phyloP scores from a whole-genome alignment of 192 early-diverging fungal species.

The Backusella tarrabulga region DNA sequence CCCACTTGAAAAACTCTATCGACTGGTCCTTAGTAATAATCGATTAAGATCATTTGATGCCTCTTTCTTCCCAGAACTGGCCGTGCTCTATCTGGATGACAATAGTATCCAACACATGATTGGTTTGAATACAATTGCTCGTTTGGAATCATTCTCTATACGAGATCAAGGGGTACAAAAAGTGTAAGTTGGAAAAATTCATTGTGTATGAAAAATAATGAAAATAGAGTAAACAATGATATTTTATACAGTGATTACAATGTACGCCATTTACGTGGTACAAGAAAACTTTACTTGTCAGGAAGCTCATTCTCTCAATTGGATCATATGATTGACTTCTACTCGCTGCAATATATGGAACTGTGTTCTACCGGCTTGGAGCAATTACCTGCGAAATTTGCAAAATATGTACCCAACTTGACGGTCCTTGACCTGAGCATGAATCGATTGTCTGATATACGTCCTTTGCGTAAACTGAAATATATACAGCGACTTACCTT shows the following conservation, averaged over 20 bases:
- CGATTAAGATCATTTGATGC: constrained; percentile 39
- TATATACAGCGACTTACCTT: constrained; percentile 41
- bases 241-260: constrained; percentile 16
- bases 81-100: constrained; percentile 44
- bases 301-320: constrained; percentile 37
- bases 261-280: constrained; percentile 14
- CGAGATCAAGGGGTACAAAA: constrained; percentile 47
- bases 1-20: constrained; percentile 31
- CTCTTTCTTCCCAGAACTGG: constrained; percentile 38
- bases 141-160: constrained; percentile 41
- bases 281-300: constrained; percentile 31
- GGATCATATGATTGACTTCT: constrained; percentile 37
- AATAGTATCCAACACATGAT: constrained; percentile 40
- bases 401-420: constrained; percentile 40
- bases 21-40: constrained; percentile 42
- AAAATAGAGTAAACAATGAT: background rate
- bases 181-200: constrained; percentile 31
- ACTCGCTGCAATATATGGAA: constrained; percentile 48
- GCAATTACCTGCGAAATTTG: constrained; percentile 40
- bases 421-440: constrained; percentile 39
- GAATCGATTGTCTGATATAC: constrained; percentile 39
- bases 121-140: constrained; percentile 33
- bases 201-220: constrained; percentile 4
- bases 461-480: constrained; percentile 34
- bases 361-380: constrained; percentile 41